phyloP scores from a whole-genome alignment of 495 filamentous ascomycete species.

The Neurospora tetraspora region DNA sequence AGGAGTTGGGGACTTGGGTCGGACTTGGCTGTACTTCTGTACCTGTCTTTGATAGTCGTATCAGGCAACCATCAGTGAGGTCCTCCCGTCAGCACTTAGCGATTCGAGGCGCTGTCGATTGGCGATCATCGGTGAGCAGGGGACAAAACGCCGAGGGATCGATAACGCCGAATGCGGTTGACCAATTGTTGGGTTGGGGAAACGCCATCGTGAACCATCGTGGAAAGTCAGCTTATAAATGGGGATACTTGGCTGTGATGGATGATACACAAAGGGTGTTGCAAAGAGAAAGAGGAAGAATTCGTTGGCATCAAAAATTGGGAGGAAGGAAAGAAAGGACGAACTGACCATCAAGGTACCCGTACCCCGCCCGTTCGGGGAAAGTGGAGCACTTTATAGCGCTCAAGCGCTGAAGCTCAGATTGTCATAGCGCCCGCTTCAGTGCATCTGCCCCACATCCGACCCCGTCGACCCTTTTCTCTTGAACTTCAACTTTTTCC shows the following conservation, averaged over 20 bases:
- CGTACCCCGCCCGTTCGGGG: not conserved
- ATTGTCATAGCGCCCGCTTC: not conserved
- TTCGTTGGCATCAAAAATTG: not conserved
- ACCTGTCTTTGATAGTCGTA: not conserved
- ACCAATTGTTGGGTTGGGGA: not conserved
- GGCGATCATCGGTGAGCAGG: not conserved
- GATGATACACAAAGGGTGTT: not conserved
- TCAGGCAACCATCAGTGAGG: not conserved
- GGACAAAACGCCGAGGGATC: not conserved
- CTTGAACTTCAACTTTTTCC: too few species aligned
- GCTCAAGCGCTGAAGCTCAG: not conserved
- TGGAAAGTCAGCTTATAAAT: not conserved
- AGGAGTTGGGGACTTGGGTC: not conserved
- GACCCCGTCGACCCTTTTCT: too few species aligned
- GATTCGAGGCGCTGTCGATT: not conserved
- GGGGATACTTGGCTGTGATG: not conserved
- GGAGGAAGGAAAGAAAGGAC: not conserved
- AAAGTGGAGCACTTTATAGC: not conserved
- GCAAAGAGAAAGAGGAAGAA: not conserved
- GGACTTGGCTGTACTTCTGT: not conserved
- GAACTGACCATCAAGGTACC: not conserved
- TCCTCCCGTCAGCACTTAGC: not conserved
- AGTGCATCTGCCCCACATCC: not conserved
- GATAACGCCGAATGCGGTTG: not conserved
- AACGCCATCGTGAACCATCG: not conserved